Evolutionary conservation across 75 land plant species (phyloP).

Genomic region (Picea glauca): DNA sequence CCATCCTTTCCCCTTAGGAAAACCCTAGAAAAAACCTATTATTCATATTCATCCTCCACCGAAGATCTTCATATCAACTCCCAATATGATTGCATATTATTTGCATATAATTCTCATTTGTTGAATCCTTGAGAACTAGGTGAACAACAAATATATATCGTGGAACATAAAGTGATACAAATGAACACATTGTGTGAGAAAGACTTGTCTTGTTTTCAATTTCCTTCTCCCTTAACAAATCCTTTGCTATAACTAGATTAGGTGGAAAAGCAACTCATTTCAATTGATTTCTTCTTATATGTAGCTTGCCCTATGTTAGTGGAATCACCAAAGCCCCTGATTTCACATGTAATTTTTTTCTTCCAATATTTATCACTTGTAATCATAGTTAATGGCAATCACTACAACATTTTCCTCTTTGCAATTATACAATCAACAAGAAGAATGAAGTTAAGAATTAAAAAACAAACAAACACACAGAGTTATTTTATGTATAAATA

Average conservation of each 20-base stretch:
- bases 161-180: not conserved
- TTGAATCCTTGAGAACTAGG: not conserved
- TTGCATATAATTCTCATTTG: not conserved
- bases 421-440: no score
- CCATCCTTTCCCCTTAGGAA: no score
- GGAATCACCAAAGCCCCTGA: conserved; percentile 45
- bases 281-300: not conserved
- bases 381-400: no score
- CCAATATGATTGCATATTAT: not conserved
- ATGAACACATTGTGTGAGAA: not conserved
- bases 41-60: no score
- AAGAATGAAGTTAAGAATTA: no score
- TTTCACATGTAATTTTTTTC: no score
- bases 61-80: no score
- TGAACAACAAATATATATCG: not conserved
- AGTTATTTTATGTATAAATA: no score
- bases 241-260: not conserved
- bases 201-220: not conserved
- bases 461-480: no score
- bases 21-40: no score
- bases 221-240: not conserved
- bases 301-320: conserved; percentile 1
- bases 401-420: no score
- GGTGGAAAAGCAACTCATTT: conserved; percentile 2
- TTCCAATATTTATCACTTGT: no score